A percentile compares a stretch with the other conserved stretches of the same genome.
Conservation (phyloP, 352 stramenopile species). For the Phytopythium mirpurense region DNA sequence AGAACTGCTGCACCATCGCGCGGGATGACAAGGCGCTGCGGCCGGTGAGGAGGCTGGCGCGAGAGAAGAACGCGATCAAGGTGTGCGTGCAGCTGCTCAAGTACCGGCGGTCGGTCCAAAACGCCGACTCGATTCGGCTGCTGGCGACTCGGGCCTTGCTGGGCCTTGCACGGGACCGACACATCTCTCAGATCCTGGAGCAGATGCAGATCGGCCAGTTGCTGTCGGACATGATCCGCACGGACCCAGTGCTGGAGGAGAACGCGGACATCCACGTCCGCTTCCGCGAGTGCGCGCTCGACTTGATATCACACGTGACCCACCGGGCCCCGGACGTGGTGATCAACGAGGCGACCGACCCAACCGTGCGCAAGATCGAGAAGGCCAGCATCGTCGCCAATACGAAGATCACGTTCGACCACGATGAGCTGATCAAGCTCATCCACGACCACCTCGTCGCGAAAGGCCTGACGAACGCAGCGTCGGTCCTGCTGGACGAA, state of each 20-base stretch:
- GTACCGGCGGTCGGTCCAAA: slow-evolving; percentile 85
- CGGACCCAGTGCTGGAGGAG: slow-evolving; percentile 80
- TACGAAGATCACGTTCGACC: slow-evolving; percentile 82
- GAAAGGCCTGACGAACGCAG: slow-evolving; percentile 58
- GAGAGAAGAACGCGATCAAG: slow-evolving; percentile 83
- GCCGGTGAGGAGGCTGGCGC: slow-evolving; percentile 63
- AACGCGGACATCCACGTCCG: slow-evolving; percentile 82
- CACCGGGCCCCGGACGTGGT: slow-evolving; percentile 77
- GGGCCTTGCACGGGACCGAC: slow-evolving; percentile 76
- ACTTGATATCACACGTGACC: slow-evolving; percentile 86
- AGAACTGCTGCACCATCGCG: slow-evolving; percentile 49
- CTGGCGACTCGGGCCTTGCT: slow-evolving; percentile 77
- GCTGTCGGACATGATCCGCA: slow-evolving; percentile 83
- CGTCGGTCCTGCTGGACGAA: slow-evolving; percentile 46
- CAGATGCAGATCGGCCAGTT: slow-evolving; percentile 87
- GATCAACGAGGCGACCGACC: slow-evolving; percentile 85
- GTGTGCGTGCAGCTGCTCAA: slow-evolving; percentile 83
- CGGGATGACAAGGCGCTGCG: slow-evolving; percentile 64
- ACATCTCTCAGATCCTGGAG: slow-evolving; percentile 88
- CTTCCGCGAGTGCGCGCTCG: slow-evolving; percentile 82
- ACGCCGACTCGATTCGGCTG: slow-evolving; percentile 81
- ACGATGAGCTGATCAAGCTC: slow-evolving; percentile 74
- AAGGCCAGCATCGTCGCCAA: slow-evolving; percentile 87
- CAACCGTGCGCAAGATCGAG: slow-evolving; percentile 84
- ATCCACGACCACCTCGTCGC: slow-evolving; percentile 82